Conservation (phyloP, 176 grass and related monocot species). For the Calamus simplicifolius region DNA sequence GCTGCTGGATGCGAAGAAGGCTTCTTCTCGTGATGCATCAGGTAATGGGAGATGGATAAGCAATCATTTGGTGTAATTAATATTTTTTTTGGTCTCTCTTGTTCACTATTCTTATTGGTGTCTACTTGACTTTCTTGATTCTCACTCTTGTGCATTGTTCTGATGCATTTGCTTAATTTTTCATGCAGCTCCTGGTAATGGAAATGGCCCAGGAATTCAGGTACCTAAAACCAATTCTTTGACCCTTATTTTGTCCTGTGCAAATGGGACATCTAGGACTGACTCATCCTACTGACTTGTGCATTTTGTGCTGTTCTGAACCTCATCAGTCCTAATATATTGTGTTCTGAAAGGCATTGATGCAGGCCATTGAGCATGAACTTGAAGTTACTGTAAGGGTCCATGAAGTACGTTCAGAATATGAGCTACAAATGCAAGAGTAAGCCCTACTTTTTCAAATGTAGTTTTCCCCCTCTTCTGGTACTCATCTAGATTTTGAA, state of each 20-base stretch:
- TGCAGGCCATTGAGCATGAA: conserved; percentile 75
- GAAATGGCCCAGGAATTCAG: conserved; percentile 61
- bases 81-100: not conserved
- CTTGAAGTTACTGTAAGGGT: conserved; percentile 71
- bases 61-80: not conserved
- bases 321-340: too few relatives aligned
- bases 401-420: conserved; percentile 80
- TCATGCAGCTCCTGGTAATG: conserved; percentile 24
- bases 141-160: conserved; percentile 3
- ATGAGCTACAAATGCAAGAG: conserved; percentile 87
- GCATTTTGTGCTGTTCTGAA: too few relatives aligned
- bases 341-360: conserved; percentile 41
- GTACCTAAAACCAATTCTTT: conserved; percentile 26
- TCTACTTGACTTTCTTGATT: not conserved
- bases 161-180: not conserved
- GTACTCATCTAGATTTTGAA: too few relatives aligned
- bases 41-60: conserved; percentile 17
- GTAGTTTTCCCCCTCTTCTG: too few relatives aligned
- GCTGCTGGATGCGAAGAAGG: conserved; percentile 74
- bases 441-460: conserved; percentile 20
- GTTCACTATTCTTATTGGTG: conserved; percentile 1
- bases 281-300: too few relatives aligned
- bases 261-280: too few relatives aligned
- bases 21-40: conserved; percentile 51
- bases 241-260: not conserved